Evolutionary conservation across 2,329 filamentous ascomycete genomes (phyloP).

Genomic region (Incumbomyces delicatus): DNA sequence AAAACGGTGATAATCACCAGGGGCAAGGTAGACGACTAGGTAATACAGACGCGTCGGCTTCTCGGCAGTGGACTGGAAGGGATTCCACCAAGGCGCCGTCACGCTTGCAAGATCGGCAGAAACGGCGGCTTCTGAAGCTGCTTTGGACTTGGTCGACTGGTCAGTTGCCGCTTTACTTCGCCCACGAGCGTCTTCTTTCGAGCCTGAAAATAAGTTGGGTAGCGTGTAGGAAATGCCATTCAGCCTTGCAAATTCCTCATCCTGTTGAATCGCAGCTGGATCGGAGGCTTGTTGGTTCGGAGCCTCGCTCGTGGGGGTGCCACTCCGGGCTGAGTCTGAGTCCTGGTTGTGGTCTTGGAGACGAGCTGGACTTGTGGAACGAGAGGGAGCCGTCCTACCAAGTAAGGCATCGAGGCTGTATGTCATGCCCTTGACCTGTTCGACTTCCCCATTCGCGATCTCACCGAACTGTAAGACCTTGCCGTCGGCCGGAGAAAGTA

Average conservation of each 20-base stretch:
- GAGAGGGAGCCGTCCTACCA: slow-evolving; percentile 46
- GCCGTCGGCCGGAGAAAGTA: slow-evolving; percentile 84
- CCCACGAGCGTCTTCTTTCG: slow-evolving; percentile 42
- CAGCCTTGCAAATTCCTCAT: slow-evolving; percentile 86
- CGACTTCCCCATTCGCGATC: slow-evolving; percentile 88
- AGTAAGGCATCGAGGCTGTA: slow-evolving; percentile 91
- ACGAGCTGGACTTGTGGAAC: slow-evolving; percentile 25
- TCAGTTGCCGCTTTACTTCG: slow-evolving; percentile 46
- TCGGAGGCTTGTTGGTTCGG: slow-evolving; percentile 25
- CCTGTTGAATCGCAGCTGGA: slow-evolving; percentile 50
- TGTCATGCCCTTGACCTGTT: slow-evolving; percentile 98
- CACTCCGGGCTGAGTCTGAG: too few species aligned
- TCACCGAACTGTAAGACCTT: slow-evolving; percentile 83
- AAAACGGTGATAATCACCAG: slow-evolving; percentile 96
- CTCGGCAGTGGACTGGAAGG: slow-evolving; percentile 46
- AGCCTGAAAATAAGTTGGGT: slow-evolving; percentile 75
- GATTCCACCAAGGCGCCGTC: slow-evolving; percentile 68
- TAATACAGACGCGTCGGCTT: slow-evolving; percentile 70
- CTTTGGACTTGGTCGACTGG: slow-evolving; percentile 52
- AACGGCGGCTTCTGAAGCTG: slow-evolving; percentile 72
- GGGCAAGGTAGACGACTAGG: slow-evolving; percentile 87
- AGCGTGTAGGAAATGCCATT: slow-evolving; percentile 96
- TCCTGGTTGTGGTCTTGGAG: slow-evolving; percentile 19
- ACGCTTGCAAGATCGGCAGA: slow-evolving; percentile 64
- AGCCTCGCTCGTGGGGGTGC: slow-evolving; percentile 25